phyloP scores from a whole-genome alignment of 2,329 filamentous ascomycete genomes.

The Lachnellula hyalina region DNA sequence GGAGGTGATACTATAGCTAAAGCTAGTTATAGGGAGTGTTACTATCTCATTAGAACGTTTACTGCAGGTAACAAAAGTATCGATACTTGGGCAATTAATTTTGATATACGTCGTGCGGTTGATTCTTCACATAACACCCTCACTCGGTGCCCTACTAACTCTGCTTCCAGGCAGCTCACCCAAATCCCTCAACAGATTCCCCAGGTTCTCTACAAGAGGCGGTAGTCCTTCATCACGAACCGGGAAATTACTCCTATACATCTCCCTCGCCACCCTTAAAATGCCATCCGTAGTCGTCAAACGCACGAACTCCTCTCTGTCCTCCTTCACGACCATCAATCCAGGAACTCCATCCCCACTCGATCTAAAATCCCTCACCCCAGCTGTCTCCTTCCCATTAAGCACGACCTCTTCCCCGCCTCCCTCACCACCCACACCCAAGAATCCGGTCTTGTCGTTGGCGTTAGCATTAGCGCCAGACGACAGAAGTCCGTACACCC shows the following conservation, averaged over 20 bases:
- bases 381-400: conserved; percentile 49
- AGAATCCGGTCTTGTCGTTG: conserved; percentile 26
- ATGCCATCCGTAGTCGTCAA: conserved; percentile 53
- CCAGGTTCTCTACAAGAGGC: conserved; percentile 62
- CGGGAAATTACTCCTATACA: conserved; percentile 50
- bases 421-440: not conserved
- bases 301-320: conserved; percentile 33
- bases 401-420: conserved; percentile 45
- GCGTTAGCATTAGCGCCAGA: not conserved
- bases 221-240: conserved; percentile 42
- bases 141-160: conserved; percentile 9
- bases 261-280: conserved; percentile 53
- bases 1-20: not conserved
- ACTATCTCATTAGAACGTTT: no score
- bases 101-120: not conserved
- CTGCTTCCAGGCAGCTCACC: conserved; percentile 42
- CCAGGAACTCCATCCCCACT: conserved; percentile 48
- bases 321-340: conserved; percentile 28
- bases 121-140: not conserved
- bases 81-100: not conserved
- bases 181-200: conserved; percentile 57
- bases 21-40: no score
- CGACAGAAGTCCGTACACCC: conserved; percentile 59
- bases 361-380: conserved; percentile 52
- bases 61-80: no score